Conservation (phyloP, 306 rosid genomes). For the Vicia faba region DNA sequence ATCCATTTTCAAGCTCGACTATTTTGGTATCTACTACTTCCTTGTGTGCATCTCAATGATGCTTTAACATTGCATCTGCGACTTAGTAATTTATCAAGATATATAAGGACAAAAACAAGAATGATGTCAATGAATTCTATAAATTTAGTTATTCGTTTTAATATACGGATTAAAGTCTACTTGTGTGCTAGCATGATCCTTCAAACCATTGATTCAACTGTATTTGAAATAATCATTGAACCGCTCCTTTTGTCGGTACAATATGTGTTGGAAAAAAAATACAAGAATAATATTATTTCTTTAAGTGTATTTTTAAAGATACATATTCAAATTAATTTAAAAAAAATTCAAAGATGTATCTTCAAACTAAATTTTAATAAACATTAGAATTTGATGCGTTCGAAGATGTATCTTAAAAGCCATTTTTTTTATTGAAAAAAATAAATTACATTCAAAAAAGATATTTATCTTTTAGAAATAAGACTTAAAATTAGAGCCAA, state of each 20-base stretch:
- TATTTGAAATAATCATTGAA: conserved; percentile 96
- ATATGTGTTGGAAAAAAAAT: too few species aligned
- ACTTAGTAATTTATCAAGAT: conserved; percentile 52
- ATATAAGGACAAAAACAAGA: conserved; percentile 19
- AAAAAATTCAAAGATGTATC: too few species aligned
- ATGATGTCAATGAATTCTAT: conserved; percentile 8
- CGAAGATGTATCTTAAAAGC: too few species aligned
- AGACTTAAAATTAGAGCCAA: too few species aligned
- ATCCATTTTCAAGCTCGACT: conserved; percentile 36
- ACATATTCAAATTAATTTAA: too few species aligned
- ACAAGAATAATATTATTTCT: too few species aligned
- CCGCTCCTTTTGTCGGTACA: conserved; percentile 97
- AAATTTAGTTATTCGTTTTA: conserved; percentile 1
- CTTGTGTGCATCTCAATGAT: conserved; percentile 75
- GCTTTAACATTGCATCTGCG: conserved; percentile 68
- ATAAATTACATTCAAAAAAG: too few species aligned
- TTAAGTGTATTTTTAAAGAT: too few species aligned
- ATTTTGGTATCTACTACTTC: conserved; percentile 40
- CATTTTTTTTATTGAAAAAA: too few species aligned
- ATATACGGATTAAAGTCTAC: conserved; percentile 45
- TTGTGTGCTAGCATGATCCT: conserved; percentile 77
- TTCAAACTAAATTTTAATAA: too few species aligned
- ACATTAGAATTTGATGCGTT: too few species aligned
- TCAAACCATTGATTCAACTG: conserved; percentile 97
- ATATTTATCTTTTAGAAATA: too few species aligned